phyloP scores from a whole-genome alignment of 352 stramenopile species.

The Pythium insidiosum region DNA sequence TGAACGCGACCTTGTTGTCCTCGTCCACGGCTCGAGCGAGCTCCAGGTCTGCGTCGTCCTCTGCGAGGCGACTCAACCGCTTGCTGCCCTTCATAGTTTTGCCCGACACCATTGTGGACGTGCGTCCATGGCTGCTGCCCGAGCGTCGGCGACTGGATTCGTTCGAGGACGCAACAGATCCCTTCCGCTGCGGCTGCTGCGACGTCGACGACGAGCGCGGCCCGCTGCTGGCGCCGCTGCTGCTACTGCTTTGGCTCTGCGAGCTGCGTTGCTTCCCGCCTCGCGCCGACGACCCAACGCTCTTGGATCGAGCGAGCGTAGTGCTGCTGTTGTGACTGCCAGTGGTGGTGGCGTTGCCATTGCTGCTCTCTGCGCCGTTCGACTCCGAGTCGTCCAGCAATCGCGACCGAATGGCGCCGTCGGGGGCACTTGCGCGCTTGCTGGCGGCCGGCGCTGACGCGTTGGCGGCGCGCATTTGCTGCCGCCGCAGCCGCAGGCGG shows the following conservation, averaged over 20 bases:
- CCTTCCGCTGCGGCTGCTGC: conserved; percentile 2
- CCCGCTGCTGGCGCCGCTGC: not conserved
- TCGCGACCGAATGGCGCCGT: not conserved
- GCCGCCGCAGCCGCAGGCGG: conserved; percentile 12
- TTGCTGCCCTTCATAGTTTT: too few species aligned
- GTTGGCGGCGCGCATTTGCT: conserved; percentile 15
- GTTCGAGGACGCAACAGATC: too few species aligned
- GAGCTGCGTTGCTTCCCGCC: not conserved
- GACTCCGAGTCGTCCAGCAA: not conserved
- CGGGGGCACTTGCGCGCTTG: not conserved
- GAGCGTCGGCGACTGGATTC: conserved; percentile 5
- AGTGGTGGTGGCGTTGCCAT: not conserved
- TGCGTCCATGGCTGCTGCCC: not conserved
- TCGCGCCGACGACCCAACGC: not conserved
- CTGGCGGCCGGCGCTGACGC: not conserved
- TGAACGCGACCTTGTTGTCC: conserved; percentile 77
- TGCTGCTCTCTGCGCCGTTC: not conserved
- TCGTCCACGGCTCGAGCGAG: conserved; percentile 34
- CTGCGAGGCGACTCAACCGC: conserved; percentile 1
- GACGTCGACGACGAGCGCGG: not conserved
- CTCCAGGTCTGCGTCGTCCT: conserved; percentile 46
- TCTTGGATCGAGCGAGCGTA: conserved; percentile 13
- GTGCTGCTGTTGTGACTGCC: too few species aligned
- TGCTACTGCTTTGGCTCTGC: not conserved
- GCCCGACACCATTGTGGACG: too few species aligned